phyloP scores from a whole-genome alignment of 306 rosid genomes.

The Sicyos baderoa region DNA sequence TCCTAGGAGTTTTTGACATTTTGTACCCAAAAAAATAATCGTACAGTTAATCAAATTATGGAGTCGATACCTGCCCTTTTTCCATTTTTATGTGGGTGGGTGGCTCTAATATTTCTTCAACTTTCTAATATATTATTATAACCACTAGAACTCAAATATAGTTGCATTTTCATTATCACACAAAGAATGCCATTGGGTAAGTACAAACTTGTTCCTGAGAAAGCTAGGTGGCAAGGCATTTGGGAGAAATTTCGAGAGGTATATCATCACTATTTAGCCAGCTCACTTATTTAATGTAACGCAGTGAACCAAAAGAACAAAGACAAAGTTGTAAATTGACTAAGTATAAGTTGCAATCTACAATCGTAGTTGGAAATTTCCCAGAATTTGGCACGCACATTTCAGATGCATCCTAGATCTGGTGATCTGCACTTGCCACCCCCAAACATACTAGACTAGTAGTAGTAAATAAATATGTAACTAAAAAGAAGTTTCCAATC shows the following conservation, averaged over 20 bases:
- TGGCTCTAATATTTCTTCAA: background rate
- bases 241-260: background rate
- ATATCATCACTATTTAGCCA: background rate
- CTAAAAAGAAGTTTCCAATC: background rate
- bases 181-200: background rate
- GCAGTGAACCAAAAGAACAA: background rate
- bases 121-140: too few species aligned
- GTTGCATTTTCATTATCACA: background rate
- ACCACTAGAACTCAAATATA: background rate
- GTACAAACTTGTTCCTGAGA: background rate
- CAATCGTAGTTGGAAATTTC: background rate
- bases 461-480: background rate
- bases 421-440: background rate
- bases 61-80: background rate
- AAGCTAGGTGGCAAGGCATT: background rate
- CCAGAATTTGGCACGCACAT: background rate
- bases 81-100: too few species aligned
- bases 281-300: background rate
- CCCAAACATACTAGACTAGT: background rate
- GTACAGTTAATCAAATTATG: background rate
- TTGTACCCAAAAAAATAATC: background rate
- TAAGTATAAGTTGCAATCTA: background rate
- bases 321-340: background rate
- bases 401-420: background rate
- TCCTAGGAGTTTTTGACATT: background rate